A percentile compares a stretch with the other conserved stretches of the same genome.
These are phyloP conservation scores for Sporothrix dimorphospora DNA, from an alignment of 2,329 filamentous ascomycete genomes.

Conservation along the genomic window DNA sequence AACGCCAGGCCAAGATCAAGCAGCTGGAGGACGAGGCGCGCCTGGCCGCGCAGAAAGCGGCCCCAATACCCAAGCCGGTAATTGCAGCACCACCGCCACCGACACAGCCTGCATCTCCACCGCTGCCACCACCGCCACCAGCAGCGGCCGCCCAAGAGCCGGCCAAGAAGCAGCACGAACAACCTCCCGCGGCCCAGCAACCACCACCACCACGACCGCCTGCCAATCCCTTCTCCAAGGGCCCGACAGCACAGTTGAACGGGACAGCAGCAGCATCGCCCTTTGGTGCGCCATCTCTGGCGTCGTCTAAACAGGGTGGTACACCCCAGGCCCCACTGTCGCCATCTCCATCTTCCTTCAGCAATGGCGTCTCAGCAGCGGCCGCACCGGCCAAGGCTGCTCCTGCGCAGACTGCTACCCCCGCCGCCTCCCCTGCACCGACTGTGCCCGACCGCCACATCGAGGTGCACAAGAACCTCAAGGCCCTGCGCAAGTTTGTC, in stretches of 20 bases:
- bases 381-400: constrained; percentile 5
- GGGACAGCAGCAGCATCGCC: neutral
- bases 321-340: neutral
- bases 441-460: constrained; percentile 48
- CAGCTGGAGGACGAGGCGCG: constrained; percentile 40
- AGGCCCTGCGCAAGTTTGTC: constrained; percentile 54
- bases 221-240: constrained; percentile 15
- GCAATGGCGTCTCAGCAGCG: neutral
- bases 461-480: constrained; percentile 70
- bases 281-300: neutral
- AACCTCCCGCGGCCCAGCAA: neutral
- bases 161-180: constrained; percentile 5
- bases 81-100: constrained; percentile 29
- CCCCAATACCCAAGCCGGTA: constrained; percentile 37
- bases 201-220: neutral
- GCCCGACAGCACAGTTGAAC: neutral
- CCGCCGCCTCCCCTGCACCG: neutral
- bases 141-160: neutral
- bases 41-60: constrained; percentile 41
- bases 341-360: neutral
- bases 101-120: constrained; percentile 1
- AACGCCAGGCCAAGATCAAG: constrained; percentile 35
- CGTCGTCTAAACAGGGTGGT: neutral
- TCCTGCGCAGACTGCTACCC: constrained; percentile 17
- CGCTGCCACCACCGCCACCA: constrained; percentile 3